A percentile compares a stretch with the other conserved stretches of the same genome.
phyloP scores from a whole-genome alignment of 768 basidiomycete species.

The Glaciozyma martinii region DNA sequence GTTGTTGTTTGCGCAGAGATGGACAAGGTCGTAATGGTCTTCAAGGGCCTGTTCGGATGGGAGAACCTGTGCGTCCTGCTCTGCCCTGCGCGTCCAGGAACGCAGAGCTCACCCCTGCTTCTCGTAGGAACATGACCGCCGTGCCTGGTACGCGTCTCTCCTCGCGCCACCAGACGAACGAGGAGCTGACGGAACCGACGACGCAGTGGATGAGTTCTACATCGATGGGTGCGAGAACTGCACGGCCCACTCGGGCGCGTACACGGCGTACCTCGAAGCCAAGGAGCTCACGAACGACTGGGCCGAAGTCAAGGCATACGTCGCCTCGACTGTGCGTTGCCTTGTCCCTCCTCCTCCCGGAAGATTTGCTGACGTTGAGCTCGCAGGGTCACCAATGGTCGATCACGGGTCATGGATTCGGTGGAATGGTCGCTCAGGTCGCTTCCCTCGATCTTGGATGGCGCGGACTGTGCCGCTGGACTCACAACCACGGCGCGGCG shows the following conservation, averaged over 20 bases:
- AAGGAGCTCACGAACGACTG: slow-evolving; percentile 30
- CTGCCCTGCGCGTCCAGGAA: not conserved
- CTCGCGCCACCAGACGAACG: not conserved
- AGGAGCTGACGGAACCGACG: not conserved
- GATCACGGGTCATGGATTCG: slow-evolving; percentile 33
- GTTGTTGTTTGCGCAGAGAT: slow-evolving; percentile 8
- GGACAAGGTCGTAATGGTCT: slow-evolving; percentile 34
- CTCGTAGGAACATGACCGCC: not conserved
- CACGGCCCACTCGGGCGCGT: slow-evolving; percentile 29
- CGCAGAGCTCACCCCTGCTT: not conserved
- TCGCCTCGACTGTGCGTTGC: slow-evolving; percentile 20
- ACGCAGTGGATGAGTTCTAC: slow-evolving; percentile 19
- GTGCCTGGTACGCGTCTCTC: not conserved
- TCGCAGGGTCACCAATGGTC: slow-evolving; percentile 30
- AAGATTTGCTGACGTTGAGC: not conserved
- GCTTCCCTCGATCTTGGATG: slow-evolving; percentile 33
- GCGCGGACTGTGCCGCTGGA: slow-evolving; percentile 17
- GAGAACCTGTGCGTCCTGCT: slow-evolving; percentile 1
- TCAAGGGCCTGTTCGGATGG: slow-evolving; percentile 4
- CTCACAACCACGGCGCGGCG: slow-evolving; percentile 4
- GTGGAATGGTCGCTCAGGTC: slow-evolving; percentile 33
- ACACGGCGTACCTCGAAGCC: slow-evolving; percentile 32
- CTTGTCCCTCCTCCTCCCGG: not conserved
- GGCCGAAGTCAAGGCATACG: slow-evolving; percentile 23
- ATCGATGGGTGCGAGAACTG: slow-evolving; percentile 29